These are phyloP conservation scores for Mucor piriformis DNA, from an alignment of 371 early-diverging fungal species.

Conservation along the genomic window DNA sequence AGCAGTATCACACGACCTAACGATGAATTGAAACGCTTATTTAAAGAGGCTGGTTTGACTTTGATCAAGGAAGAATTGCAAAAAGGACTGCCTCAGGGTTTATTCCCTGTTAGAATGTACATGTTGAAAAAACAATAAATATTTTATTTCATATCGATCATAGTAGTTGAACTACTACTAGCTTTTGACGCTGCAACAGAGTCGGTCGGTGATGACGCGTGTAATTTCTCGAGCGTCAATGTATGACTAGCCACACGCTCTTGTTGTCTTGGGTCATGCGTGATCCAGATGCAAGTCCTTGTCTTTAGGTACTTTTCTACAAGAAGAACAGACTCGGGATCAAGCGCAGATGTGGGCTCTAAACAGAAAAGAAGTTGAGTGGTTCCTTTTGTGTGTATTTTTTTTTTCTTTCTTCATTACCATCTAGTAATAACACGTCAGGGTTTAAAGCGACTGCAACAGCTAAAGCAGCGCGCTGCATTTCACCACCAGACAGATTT, in stretches of 20 bases:
- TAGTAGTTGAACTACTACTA: constrained; percentile 7
- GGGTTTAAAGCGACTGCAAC: constrained; percentile 85
- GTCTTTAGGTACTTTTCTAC: constrained; percentile 75
- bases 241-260: constrained; percentile 60
- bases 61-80: constrained; percentile 77
- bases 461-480: constrained; percentile 81
- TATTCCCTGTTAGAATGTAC: constrained; percentile 88
- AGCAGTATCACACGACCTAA: constrained; percentile 88
- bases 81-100: constrained; percentile 77
- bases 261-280: constrained; percentile 80
- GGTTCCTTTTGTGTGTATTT: neutral
- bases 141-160: constrained; percentile 15
- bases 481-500: constrained; percentile 87
- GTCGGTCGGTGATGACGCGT: neutral
- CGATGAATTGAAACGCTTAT: constrained; percentile 66
- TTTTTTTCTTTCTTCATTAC: constrained; percentile 30
- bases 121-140: constrained; percentile 24
- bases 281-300: constrained; percentile 78
- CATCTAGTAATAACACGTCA: constrained; percentile 80
- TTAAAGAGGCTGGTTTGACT: constrained; percentile 69
- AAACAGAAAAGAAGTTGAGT: no score
- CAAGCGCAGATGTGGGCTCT: constrained; percentile 90
- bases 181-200: neutral
- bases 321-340: constrained; percentile 68
- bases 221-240: neutral